Evolutionary conservation across 805 yeast genomes (phyloP).

Genomic region (Yamadazyma ubonensis): DNA sequence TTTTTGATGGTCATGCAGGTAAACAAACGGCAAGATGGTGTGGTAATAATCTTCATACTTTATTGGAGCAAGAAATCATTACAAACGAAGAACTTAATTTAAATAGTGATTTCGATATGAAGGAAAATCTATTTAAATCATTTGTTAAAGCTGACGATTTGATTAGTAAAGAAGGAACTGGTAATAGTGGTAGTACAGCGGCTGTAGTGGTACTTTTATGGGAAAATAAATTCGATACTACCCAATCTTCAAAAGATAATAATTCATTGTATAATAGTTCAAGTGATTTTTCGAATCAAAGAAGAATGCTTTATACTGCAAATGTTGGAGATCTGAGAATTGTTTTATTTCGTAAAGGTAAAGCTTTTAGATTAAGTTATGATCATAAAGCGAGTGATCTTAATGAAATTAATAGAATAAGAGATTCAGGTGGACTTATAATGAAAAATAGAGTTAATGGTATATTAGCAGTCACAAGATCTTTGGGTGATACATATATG

Average conservation of each 20-base stretch:
- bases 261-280: slow-evolving; percentile 7
- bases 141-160: slow-evolving; percentile 74
- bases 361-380: slow-evolving; percentile 76
- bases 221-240: slow-evolving; percentile 50
- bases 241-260: slow-evolving; percentile 2
- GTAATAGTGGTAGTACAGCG: slow-evolving; percentile 90
- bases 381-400: slow-evolving; percentile 91
- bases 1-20: slow-evolving; percentile 98
- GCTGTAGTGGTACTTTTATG: slow-evolving; percentile 89
- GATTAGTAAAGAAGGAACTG: slow-evolving; percentile 58
- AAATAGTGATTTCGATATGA: slow-evolving; percentile 29
- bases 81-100: slow-evolving; percentile 17
- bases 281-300: slow-evolving; percentile 37
- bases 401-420: slow-evolving; percentile 72
- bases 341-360: slow-evolving; percentile 71
- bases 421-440: slow-evolving; percentile 78
- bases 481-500: slow-evolving; percentile 91
- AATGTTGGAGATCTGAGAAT: slow-evolving; percentile 94
- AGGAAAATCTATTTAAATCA: slow-evolving; percentile 64
- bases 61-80: slow-evolving; percentile 57
- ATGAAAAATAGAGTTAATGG: slow-evolving; percentile 94
- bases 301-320: slow-evolving; percentile 83
- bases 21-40: slow-evolving; percentile 92
- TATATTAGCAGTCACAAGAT: slow-evolving; percentile 89
- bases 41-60: slow-evolving; percentile 76